A percentile compares a stretch with the other conserved stretches of the same genome.
phyloP scores from a whole-genome alignment of 768 basidiomycete species.

The Flagelloscypha sp. region DNA sequence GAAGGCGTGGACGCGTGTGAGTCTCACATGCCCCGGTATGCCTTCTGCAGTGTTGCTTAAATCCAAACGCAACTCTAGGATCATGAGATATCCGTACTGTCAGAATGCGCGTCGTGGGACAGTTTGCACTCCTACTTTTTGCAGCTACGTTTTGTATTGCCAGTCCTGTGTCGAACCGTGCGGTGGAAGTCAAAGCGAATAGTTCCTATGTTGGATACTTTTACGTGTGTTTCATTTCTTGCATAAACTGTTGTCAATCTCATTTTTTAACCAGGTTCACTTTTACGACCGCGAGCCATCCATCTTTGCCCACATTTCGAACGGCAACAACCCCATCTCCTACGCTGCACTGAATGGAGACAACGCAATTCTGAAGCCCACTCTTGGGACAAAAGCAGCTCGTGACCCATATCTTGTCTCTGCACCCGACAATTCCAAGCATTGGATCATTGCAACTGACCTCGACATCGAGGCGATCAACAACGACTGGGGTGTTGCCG shows the following conservation, averaged over 20 bases:
- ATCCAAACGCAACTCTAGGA: no score
- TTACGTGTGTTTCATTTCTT: no score
- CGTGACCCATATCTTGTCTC: constrained; percentile 8
- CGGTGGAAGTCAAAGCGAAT: no score
- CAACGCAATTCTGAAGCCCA: constrained; percentile 5
- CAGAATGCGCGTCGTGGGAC: no score
- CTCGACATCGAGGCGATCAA: constrained; percentile 6
- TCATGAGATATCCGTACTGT: no score
- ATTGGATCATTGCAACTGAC: constrained; percentile 9
- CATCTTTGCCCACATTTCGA: constrained; percentile 4
- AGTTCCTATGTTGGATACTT: no score
- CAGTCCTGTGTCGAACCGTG: constrained; percentile 4
- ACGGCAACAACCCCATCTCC: constrained; percentile 6
- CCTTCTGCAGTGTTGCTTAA: no score
- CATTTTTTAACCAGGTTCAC: neutral
- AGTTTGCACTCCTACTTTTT: no score
- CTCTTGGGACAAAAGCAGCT: constrained; percentile 5
- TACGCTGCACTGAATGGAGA: constrained; percentile 5
- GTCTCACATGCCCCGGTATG: no score
- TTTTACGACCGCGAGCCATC: neutral
- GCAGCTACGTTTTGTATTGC: constrained; percentile 15
- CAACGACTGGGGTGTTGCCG: constrained; percentile 3
- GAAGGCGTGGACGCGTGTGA: no score
- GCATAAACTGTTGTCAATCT: constrained; percentile 3
- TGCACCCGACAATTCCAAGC: constrained; percentile 6